Conservation (phyloP, 352 stramenopile species). For the Pythium diclinum region DNA sequence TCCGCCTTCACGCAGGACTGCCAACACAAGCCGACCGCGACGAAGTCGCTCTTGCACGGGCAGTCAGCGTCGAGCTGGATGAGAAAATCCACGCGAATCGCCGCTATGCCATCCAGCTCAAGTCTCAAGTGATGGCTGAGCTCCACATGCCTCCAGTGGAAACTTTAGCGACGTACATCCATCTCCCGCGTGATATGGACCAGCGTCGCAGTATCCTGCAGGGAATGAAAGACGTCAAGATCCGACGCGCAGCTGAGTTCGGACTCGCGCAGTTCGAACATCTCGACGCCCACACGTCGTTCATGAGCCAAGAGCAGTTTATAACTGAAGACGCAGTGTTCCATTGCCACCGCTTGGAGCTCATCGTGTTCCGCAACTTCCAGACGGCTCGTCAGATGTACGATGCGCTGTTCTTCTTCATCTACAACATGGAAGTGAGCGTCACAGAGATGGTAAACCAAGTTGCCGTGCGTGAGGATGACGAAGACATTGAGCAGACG, state of each 20-base stretch:
- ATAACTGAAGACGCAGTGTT: neutral
- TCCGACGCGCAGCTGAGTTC: neutral
- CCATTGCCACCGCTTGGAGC: conserved; percentile 24
- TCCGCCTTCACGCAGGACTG: conserved; percentile 2
- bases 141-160: neutral
- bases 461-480: conserved; percentile 1
- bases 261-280: neutral
- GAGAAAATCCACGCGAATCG: conserved; percentile 7
- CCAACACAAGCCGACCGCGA: conserved; percentile 1
- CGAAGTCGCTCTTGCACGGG: neutral
- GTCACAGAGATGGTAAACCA: conserved; percentile 31
- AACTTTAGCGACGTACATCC: conserved; percentile 2
- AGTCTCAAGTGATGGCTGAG: neutral
- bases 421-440: conserved; percentile 26
- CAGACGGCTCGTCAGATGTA: conserved; percentile 41
- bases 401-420: conserved; percentile 38
- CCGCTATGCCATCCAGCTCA: neutral
- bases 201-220: neutral
- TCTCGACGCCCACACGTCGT: neutral
- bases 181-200: neutral
- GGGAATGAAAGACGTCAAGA: neutral
- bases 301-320: conserved; percentile 2
- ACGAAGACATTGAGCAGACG: neutral
- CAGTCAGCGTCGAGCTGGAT: neutral
- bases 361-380: conserved; percentile 36